These are phyloP conservation scores for Trichoderma orchidacearum DNA, from an alignment of 495 filamentous ascomycete species.

Conservation along the genomic window DNA sequence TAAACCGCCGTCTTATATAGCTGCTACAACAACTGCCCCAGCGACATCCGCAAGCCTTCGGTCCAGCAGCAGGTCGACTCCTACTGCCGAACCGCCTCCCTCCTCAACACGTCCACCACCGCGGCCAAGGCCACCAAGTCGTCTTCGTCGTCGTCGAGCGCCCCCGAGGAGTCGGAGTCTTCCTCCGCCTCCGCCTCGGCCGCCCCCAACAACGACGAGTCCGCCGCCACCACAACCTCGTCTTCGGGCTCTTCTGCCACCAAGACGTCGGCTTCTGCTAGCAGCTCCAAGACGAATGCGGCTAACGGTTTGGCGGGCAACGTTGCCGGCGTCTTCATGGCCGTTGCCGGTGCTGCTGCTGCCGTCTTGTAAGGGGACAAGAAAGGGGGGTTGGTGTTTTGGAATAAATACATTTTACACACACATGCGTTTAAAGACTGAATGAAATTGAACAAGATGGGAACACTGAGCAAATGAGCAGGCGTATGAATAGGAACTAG, in stretches of 20 bases:
- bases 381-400: background rate
- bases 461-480: background rate
- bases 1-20: too few relatives aligned
- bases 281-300: background rate
- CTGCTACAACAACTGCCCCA: slow-evolving; percentile 6
- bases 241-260: too few relatives aligned
- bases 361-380: background rate
- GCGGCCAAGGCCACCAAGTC: background rate
- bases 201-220: background rate
- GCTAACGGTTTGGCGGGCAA: background rate
- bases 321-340: background rate
- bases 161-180: background rate
- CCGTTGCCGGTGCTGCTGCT: background rate
- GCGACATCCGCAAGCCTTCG: background rate
- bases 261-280: background rate
- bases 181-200: background rate
- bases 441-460: background rate
- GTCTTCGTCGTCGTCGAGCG: too few relatives aligned
- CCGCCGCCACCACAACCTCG: background rate
- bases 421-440: too few relatives aligned
- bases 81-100: slow-evolving; percentile 1
- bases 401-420: background rate
- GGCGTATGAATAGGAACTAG: background rate
- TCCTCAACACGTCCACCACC: background rate
- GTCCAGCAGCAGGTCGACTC: background rate